These are phyloP conservation scores for Elaphomyces granulatus DNA, from an alignment of 495 filamentous ascomycete species.

Conservation along the genomic window DNA sequence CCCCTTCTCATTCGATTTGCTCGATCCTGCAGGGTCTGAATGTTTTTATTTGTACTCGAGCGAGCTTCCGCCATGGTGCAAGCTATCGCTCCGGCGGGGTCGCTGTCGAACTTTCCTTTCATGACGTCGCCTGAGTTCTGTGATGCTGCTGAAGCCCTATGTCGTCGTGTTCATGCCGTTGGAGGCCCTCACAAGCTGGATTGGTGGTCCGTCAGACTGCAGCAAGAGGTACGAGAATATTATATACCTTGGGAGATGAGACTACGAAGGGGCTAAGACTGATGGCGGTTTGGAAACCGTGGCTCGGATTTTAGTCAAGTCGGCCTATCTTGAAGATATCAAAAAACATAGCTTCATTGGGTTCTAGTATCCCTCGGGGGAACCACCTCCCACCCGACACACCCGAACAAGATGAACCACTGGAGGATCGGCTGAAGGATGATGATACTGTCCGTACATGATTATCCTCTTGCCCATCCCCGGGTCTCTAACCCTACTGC, in stretches of 20 bases:
- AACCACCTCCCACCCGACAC: constrained; percentile 5
- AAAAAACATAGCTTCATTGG: constrained; percentile 8
- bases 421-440: constrained; percentile 4
- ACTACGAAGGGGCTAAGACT: too few relatives aligned
- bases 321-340: constrained; percentile 24
- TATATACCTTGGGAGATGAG: too few relatives aligned
- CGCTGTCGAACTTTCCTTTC: constrained; percentile 34
- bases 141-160: constrained; percentile 43
- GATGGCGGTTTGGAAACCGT: too few relatives aligned
- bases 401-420: neutral
- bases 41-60: too few relatives aligned
- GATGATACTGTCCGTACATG: constrained; percentile 4
- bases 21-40: too few relatives aligned
- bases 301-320: constrained; percentile 18
- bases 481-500: neutral
- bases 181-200: constrained; percentile 27
- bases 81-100: too few relatives aligned
- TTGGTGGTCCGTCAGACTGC: constrained; percentile 27
- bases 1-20: too few relatives aligned
- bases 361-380: neutral
- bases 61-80: too few relatives aligned
- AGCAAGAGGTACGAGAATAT: too few relatives aligned
- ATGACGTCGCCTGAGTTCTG: constrained; percentile 45
- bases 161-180: constrained; percentile 30
- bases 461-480: too few relatives aligned